Conservation (phyloP, 306 rosid genomes). For the Cajanus cajan region DNA sequence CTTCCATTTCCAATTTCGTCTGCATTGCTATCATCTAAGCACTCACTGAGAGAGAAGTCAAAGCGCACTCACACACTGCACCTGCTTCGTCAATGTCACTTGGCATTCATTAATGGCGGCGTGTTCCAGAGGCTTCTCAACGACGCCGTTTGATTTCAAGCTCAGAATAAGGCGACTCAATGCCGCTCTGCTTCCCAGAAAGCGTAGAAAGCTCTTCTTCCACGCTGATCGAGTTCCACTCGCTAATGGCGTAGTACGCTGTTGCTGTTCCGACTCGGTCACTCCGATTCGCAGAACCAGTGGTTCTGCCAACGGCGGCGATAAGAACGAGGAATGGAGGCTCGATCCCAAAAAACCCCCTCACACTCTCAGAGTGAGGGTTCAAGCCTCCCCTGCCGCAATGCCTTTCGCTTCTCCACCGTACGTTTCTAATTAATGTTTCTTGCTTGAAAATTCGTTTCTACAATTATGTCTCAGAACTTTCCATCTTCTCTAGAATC, state of each 20-base stretch:
- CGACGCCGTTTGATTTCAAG: conserved; percentile 60
- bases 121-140: conserved; percentile 61
- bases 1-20: conserved; percentile 2
- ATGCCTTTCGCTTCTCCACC: conserved; percentile 81
- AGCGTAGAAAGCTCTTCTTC: conserved; percentile 45
- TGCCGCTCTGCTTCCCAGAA: conserved; percentile 29
- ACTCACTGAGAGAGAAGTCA: neutral
- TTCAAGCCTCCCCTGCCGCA: conserved; percentile 66
- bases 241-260: conserved; percentile 25
- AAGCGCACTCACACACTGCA: neutral
- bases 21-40: neutral
- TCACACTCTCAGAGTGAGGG: conserved; percentile 51
- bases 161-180: conserved; percentile 34
- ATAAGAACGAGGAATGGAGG: conserved; percentile 62
- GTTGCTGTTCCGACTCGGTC: conserved; percentile 66
- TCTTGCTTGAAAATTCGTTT: neutral
- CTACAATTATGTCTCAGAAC: neutral
- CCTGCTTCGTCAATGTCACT: conserved; percentile 33
- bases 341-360: conserved; percentile 56
- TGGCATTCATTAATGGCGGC: conserved; percentile 57
- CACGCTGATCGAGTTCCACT: conserved; percentile 36
- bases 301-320: conserved; percentile 43
- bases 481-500: conserved; percentile 3
- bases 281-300: conserved; percentile 62
- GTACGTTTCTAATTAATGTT: conserved; percentile 36